Conservation (phyloP, 805 yeast species). For the Wickerhamomyces hampshirensis region DNA sequence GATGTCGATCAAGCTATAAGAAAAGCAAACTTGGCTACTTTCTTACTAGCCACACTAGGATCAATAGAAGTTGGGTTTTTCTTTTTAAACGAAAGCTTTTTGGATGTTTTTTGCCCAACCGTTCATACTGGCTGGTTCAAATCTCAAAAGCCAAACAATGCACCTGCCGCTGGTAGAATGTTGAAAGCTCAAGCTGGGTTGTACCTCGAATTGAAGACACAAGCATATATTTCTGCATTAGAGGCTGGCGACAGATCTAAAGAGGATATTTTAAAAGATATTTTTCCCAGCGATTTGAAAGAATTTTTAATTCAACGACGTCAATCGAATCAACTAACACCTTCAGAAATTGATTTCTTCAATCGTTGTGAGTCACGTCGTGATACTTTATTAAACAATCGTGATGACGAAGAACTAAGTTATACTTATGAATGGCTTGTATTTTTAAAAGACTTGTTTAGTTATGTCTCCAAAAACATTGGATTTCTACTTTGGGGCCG, state of each 20-base stretch:
- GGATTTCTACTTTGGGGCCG: conserved; percentile 71
- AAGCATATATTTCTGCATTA: conserved; percentile 87
- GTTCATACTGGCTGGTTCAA: conserved; percentile 26
- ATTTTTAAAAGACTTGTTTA: conserved; percentile 74
- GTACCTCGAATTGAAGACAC: conserved; percentile 86
- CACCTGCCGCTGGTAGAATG: conserved; percentile 41
- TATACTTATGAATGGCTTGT: conserved; percentile 83
- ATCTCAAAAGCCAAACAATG: conserved; percentile 12
- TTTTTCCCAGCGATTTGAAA: conserved; percentile 66
- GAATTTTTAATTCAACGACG: conserved; percentile 33
- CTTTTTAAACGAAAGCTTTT: conserved; percentile 75
- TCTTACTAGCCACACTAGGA: conserved; percentile 81
- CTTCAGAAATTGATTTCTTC: conserved; percentile 77
- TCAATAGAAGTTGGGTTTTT: conserved; percentile 83
- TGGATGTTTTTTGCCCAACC: conserved; percentile 84
- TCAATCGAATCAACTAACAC: conserved; percentile 41
- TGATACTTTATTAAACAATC: conserved; percentile 46
- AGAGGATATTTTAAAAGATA: conserved; percentile 63
- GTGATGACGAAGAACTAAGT: conserved; percentile 47
- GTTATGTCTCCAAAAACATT: conserved; percentile 71
- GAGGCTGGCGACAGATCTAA: conserved; percentile 56
- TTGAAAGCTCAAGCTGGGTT: conserved; percentile 77
- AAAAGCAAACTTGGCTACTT: conserved; percentile 84
- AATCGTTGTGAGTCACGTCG: conserved; percentile 69
- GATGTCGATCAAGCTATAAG: conserved; percentile 46